These are phyloP conservation scores for Venturia effusa DNA, from an alignment of 2,329 filamentous ascomycete genomes.

Conservation along the genomic window DNA sequence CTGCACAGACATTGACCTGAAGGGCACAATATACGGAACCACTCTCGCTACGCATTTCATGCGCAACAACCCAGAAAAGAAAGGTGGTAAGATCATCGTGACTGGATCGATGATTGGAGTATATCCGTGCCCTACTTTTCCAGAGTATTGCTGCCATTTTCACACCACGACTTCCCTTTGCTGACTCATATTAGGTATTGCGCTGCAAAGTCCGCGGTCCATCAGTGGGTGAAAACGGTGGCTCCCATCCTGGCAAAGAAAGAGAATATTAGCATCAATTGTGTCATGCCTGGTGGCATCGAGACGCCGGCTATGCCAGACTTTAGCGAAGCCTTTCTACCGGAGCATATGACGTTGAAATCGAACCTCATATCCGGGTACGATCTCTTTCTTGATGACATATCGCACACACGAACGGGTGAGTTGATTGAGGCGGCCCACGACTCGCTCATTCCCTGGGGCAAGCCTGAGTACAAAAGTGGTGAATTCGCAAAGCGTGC, in stretches of 20 bases:
- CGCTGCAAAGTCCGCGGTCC: conserved; percentile 39
- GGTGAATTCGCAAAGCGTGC: conserved; percentile 32
- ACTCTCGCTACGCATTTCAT: conserved; percentile 43
- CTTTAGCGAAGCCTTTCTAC: conserved; percentile 32
- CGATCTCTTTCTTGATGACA: conserved; percentile 35
- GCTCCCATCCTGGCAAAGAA: conserved; percentile 19
- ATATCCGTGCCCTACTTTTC: conserved; percentile 33
- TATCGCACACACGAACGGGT: conserved; percentile 30
- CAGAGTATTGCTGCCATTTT: too few relatives aligned
- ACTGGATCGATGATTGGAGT: conserved; percentile 35
- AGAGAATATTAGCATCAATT: conserved; percentile 40
- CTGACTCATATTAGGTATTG: too few relatives aligned
- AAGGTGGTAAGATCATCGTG: conserved; percentile 34
- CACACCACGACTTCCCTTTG: too few relatives aligned
- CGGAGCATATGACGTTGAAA: conserved; percentile 28
- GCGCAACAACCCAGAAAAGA: conserved; percentile 35
- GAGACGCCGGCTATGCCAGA: conserved; percentile 35
- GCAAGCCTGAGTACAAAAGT: conserved; percentile 29
- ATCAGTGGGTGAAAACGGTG: background rate
- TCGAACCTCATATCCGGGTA: conserved; percentile 37
- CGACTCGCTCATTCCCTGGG: conserved; percentile 30
- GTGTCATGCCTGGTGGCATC: conserved; percentile 38
- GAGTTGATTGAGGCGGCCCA: conserved; percentile 35
- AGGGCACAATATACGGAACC: conserved; percentile 40
- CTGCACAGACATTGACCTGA: conserved; percentile 41